A percentile compares a stretch with the other conserved stretches of the same genome.
phyloP scores from a whole-genome alignment of 192 early-diverging fungal genomes.

The Backusella luteola region DNA sequence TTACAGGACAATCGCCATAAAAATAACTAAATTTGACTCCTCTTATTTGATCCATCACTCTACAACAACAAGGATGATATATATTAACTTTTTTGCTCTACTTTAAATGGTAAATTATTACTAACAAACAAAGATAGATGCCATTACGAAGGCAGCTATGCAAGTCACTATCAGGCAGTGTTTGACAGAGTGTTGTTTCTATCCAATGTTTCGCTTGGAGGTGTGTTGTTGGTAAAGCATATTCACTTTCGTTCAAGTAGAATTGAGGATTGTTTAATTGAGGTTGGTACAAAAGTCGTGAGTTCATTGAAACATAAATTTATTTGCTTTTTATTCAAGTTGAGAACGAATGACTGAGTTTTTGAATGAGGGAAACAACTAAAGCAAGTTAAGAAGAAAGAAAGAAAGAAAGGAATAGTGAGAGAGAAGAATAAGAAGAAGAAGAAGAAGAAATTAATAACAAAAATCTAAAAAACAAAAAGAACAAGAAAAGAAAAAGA shows the following conservation, averaged over 20 bases:
- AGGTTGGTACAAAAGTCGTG: conserved; percentile 1
- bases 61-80: conserved; percentile 41
- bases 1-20: conserved; percentile 1
- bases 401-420: neutral
- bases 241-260: neutral
- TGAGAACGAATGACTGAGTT: neutral
- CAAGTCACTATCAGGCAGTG: conserved; percentile 58
- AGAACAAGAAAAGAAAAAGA: neutral
- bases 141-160: conserved; percentile 69
- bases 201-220: conserved; percentile 22
- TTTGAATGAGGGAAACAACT: neutral
- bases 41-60: conserved; percentile 19
- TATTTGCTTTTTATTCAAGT: neutral
- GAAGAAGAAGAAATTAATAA: neutral
- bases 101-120: conserved; percentile 61
- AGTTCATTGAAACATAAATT: neutral
- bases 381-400: conserved; percentile 9
- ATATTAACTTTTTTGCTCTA: conserved; percentile 62
- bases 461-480: conserved; percentile 1
- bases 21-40: neutral
- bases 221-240: neutral
- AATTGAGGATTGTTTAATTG: conserved; percentile 3
- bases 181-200: conserved; percentile 16
- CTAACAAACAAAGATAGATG: conserved; percentile 69
- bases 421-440: conserved; percentile 4